Evolutionary conservation across 805 yeast species (phyloP).

Genomic region (Saturnispora bothae): DNA sequence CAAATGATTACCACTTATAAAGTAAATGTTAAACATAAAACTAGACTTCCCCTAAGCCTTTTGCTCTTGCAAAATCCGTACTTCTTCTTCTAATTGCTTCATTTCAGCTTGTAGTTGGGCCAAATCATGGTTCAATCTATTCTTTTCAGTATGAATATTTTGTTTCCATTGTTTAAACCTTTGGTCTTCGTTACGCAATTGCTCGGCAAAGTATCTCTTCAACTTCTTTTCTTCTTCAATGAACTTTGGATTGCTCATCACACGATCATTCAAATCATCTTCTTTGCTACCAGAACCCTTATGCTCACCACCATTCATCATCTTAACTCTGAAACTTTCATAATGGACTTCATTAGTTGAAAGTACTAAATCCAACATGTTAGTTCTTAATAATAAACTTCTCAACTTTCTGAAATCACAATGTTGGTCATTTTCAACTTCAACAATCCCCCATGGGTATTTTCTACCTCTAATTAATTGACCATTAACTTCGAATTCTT

Average conservation of each 20-base stretch:
- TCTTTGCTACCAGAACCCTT: conserved; percentile 13
- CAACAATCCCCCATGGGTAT: conserved; percentile 87
- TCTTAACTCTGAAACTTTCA: conserved; percentile 64
- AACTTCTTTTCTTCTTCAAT: conserved; percentile 93
- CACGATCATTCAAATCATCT: conserved; percentile 29
- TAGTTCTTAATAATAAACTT: conserved; percentile 66
- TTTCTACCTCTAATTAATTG: conserved; percentile 63
- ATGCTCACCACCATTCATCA: conserved; percentile 33
- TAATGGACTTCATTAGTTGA: conserved; percentile 76
- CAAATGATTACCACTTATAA: no score
- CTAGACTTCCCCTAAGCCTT: neutral
- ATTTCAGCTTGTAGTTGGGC: conserved; percentile 78
- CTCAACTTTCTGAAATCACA: conserved; percentile 80
- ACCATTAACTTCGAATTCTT: conserved; percentile 57
- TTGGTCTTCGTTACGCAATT: conserved; percentile 92
- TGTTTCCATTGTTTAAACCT: conserved; percentile 98
- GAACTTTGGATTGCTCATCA: conserved; percentile 72
- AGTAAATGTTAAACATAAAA: no score
- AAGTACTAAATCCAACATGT: conserved; percentile 70
- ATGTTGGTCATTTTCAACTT: conserved; percentile 76
- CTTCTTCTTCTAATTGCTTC: conserved; percentile 66
- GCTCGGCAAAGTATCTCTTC: conserved; percentile 92
- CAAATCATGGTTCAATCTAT: conserved; percentile 85
- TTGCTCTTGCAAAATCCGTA: conserved; percentile 45
- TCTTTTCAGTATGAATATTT: conserved; percentile 89